These are phyloP conservation scores for Dianthus caryophyllus DNA, from an alignment of 148 eudicot genomes.

Conservation along the genomic window DNA sequence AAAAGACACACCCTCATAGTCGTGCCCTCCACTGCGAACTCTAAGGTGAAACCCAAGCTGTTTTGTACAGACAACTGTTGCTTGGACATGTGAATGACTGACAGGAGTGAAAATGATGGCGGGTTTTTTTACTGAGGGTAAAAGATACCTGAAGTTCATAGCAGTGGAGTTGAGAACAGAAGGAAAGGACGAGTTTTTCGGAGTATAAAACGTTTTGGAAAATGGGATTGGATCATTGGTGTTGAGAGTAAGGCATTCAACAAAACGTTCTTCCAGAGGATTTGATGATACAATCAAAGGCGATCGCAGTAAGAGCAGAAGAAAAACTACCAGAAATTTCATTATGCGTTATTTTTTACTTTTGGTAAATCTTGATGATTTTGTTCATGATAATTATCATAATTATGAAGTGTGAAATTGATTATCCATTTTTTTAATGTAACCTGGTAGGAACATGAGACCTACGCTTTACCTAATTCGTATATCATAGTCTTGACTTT, in stretches of 20 bases:
- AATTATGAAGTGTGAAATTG: background rate
- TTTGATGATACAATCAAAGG: slow-evolving; percentile 7
- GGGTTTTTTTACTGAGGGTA: slow-evolving; percentile 27
- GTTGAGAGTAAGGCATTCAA: slow-evolving; percentile 20
- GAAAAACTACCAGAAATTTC: background rate
- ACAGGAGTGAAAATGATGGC: slow-evolving; percentile 21
- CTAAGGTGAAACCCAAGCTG: slow-evolving; percentile 20
- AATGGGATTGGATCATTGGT: slow-evolving; percentile 18
- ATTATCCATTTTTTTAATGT: background rate
- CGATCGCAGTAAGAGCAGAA: background rate
- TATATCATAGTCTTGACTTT: background rate
- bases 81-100: slow-evolving; percentile 22
- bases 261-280: slow-evolving; percentile 12
- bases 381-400: background rate
- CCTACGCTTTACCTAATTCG: background rate
- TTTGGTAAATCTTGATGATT: background rate
- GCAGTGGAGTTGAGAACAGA: slow-evolving; percentile 25
- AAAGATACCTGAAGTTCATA: slow-evolving; percentile 25
- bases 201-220: slow-evolving; percentile 20
- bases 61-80: slow-evolving; percentile 30
- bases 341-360: no score
- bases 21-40: slow-evolving; percentile 31
- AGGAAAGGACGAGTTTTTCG: slow-evolving; percentile 9
- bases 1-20: slow-evolving; percentile 31
- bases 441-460: background rate